Base-by-base conservation (phyloP, 768 basidiomycete genomes). In the Boletus rubroflammeus region DNA sequence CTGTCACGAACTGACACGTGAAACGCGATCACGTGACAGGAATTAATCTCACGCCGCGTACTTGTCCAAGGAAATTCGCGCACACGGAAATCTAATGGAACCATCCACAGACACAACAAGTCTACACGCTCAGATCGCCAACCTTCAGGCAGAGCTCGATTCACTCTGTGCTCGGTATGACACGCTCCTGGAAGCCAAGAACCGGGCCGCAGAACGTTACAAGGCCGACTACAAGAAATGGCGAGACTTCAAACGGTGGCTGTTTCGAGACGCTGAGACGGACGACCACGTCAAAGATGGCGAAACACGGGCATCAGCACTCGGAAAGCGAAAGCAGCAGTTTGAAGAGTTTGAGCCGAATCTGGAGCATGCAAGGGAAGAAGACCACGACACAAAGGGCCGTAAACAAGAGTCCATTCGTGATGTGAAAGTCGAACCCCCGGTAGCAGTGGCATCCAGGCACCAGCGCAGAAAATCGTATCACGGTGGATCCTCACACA, bases 171-270 rank as follows among this genome's bases (percentile, higher is more conserved):
- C 49, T 32, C 74, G 74, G 13, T 82, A 80, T 52, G 78, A 82
- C 38, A 72, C 71, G 0, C 69, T 87, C 1, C 55, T 68, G 6
- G 69, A 71, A 36, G 70, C 73, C 28, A 77, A 78, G 50, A 72
- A 76, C 47, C 75, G 78, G 1, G 77, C 77, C 13, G 75, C 74
- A 11, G 71, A 66, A 21, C 76, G 75, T 19, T 82, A 81, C 66
- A 75, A 78, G 55, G 54, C 57, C 19, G 80, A 86, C 63, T 83
- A 77, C 67, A 76, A 76, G 64, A 78, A 74, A 53, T 86, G 81
- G 81, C 68, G 68, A 40, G 62, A 60, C 15, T 73, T 80, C 59
- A 76, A 76, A 47, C 56, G 66, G 28, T 82, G 76, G 77, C 58
- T 80, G 5, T 73, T 73, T 44, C 61, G 57, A 31, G 71, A 78